These are phyloP conservation scores for Talaromyces piceae DNA, from an alignment of 2,329 filamentous ascomycete species.

Conservation along the genomic window DNA sequence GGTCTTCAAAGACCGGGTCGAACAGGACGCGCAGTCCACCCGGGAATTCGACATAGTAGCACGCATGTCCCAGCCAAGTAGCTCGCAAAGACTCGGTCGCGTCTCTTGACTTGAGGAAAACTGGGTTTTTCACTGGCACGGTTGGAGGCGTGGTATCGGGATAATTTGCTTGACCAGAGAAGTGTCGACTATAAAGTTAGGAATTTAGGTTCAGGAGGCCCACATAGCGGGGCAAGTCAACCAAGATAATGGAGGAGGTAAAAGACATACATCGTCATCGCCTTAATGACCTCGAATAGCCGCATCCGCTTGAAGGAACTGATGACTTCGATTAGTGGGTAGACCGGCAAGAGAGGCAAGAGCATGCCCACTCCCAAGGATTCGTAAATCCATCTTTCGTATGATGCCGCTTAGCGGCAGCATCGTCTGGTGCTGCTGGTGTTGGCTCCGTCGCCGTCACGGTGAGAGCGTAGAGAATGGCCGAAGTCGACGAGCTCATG, in stretches of 20 bases:
- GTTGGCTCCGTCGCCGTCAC: constrained; percentile 27
- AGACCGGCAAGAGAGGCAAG: neutral
- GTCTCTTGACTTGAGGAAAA: constrained; percentile 56
- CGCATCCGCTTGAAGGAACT: constrained; percentile 1
- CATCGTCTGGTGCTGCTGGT: constrained; percentile 32
- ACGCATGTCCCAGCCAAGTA: constrained; percentile 93
- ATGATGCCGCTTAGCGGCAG: constrained; percentile 34
- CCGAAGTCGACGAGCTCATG: constrained; percentile 31
- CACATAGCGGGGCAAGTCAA: too few species aligned
- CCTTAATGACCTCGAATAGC: neutral
- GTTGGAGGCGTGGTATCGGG: constrained; percentile 60
- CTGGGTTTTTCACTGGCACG: constrained; percentile 59
- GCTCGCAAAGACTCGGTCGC: constrained; percentile 56
- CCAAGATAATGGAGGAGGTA: neutral
- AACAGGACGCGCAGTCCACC: constrained; percentile 80
- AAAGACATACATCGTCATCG: constrained; percentile 9
- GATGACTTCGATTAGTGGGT: neutral
- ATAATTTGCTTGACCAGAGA: constrained; percentile 44
- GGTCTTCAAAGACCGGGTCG: constrained; percentile 85
- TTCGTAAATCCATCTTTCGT: constrained; percentile 32
- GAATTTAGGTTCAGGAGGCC: neutral
- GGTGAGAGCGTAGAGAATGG: constrained; percentile 35
- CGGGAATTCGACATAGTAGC: constrained; percentile 87
- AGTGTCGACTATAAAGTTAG: constrained; percentile 26
- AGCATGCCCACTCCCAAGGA: constrained; percentile 35